Evolutionary conservation across 2,329 filamentous ascomycete species (phyloP).

Genomic region (Cryphonectria naterciae): DNA sequence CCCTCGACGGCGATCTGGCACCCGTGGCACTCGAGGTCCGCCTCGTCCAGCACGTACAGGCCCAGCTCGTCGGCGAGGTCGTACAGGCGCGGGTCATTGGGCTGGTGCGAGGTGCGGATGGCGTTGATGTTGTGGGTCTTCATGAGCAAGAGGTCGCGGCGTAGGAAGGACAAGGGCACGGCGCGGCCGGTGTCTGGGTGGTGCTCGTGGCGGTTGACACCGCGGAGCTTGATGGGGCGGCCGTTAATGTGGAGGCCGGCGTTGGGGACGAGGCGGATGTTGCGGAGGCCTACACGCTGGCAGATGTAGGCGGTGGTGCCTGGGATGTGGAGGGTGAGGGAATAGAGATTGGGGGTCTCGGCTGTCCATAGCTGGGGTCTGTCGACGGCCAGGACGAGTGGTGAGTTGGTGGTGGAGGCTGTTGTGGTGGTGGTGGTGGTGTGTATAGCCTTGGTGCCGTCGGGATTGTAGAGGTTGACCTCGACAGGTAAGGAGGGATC

Average conservation of each 20-base stretch:
- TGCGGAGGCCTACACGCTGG: constrained; percentile 62
- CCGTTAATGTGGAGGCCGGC: constrained; percentile 60
- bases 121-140: constrained; percentile 66
- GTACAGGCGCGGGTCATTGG: constrained; percentile 55
- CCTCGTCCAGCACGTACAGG: constrained; percentile 55
- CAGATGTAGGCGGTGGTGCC: constrained; percentile 39
- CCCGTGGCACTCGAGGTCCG: constrained; percentile 42
- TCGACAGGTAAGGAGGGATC: constrained; percentile 30
- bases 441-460: constrained; percentile 33
- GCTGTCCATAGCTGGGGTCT: constrained; percentile 62
- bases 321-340: constrained; percentile 34
- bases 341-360: constrained; percentile 59
- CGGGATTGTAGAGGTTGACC: constrained; percentile 27
- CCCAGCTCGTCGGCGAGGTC: constrained; percentile 58
- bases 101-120: constrained; percentile 61
- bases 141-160: constrained; percentile 59
- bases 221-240: constrained; percentile 56
- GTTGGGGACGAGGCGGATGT: constrained; percentile 56
- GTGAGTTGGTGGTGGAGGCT: constrained; percentile 17
- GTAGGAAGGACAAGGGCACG: constrained; percentile 57
- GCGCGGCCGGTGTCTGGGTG: constrained; percentile 58
- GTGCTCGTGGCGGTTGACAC: constrained; percentile 63
- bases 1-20: constrained; percentile 55
- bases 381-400: constrained; percentile 45
- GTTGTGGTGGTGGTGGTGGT: constrained; percentile 31